Evolutionary conservation across 495 filamentous ascomycete genomes (phyloP), one percentile per base, ranked within the genome.

Genomic region (Neurospora cerealis): DNA sequence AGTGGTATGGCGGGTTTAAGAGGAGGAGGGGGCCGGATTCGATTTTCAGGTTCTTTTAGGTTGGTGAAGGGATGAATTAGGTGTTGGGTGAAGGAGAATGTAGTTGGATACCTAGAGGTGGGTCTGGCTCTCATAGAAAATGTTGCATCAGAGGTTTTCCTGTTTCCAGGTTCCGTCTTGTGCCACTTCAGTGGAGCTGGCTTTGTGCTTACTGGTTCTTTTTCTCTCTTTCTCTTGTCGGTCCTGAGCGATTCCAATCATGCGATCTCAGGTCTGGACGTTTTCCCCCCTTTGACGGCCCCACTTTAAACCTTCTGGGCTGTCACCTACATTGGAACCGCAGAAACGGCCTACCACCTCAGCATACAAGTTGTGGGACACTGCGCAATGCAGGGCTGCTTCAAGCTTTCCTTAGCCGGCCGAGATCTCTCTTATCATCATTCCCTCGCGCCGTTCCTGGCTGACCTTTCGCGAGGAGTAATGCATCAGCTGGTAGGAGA

Each of bases 31-130:
- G 73, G 32, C 71, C 75, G 8, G 78, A 81, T 73, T 81, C 80
- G n/a, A 42, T 81, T 3, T 81, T 79, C 77, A 73, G 80, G 41
- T 80, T 81, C 74, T 81, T 83, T 74, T 81, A 81, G 60, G 24
- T 7, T 34, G 5, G 54, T 62, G 24, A 62, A 62, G 24, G 24
- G 24, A 2, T 7, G 46, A 1, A 34, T 32, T 1, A 32, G 13
- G 2, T 21, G 4, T 62, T 28, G 24, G 24, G 24, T 62, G 24
- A 62, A 62, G 54, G 24, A 3, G 24, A 6, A 32, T 32, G 13
- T 34, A 17, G 24, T 62, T 62, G 54, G 24, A 34, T 62, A n/a
- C n/a, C n/a, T n/a, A 17, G 54, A 62, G 24, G 24, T 62, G 24
- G 54, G 24, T 54, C 9, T 54, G 3, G 42, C 7, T 24, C 10